Conservation (phyloP, 176 grass and related monocot genomes). For the Bromus sterilis region DNA sequence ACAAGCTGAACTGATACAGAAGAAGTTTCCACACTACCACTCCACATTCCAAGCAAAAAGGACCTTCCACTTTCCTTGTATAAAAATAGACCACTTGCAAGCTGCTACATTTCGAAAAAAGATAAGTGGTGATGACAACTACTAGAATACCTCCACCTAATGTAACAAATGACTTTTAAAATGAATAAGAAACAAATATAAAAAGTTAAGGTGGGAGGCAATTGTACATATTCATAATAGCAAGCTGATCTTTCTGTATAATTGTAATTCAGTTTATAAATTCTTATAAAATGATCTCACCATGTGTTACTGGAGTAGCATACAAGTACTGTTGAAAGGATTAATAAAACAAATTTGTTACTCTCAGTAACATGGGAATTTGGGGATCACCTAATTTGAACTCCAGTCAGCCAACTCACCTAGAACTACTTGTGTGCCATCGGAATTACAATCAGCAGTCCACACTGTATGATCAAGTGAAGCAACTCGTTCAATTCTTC, state of each 20-base stretch:
- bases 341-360: no score
- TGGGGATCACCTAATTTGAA: no score
- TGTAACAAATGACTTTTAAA: neutral
- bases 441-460: constrained; percentile 49
- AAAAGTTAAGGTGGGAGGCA: neutral
- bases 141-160: constrained; percentile 5
- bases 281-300: neutral
- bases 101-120: no score
- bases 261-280: neutral
- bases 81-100: no score
- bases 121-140: no score
- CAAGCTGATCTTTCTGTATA: neutral
- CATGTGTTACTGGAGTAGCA: neutral
- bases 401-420: constrained; percentile 54
- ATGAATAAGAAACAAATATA: neutral
- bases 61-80: neutral
- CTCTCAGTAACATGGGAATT: no score
- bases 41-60: neutral
- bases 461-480: constrained; percentile 47
- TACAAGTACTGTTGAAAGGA: constrained; percentile 6
- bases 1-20: neutral
- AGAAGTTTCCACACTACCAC: neutral
- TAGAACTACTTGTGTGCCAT: constrained; percentile 38
- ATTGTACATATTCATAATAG: neutral
- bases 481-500: constrained; percentile 18